Conservation (phyloP, 2,329 filamentous ascomycete species). For the Beauveria sp. region DNA sequence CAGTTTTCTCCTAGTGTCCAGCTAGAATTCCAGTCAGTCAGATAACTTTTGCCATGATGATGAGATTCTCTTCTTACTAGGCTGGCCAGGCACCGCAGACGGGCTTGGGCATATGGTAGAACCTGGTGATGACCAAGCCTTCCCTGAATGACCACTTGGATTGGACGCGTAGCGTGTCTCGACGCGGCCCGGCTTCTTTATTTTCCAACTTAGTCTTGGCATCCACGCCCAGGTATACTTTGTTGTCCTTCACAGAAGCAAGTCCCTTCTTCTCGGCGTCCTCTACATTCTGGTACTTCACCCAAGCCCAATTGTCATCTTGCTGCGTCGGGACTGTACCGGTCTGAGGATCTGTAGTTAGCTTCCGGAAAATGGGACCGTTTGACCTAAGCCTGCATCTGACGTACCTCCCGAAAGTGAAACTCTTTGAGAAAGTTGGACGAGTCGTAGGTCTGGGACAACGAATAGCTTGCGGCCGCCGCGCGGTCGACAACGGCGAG, state of each 20-base stretch:
- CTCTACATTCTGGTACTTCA: conserved; percentile 36
- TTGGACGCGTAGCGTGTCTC: conserved; percentile 50
- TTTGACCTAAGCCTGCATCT: neutral
- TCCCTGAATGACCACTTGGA: conserved; percentile 52
- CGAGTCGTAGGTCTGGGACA: conserved; percentile 15
- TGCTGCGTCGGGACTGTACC: no score
- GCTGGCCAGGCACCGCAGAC: conserved; percentile 64
- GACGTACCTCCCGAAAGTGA: conserved; percentile 25
- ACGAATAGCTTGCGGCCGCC: conserved; percentile 11
- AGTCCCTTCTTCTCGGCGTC: conserved; percentile 25
- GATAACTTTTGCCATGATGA: neutral
- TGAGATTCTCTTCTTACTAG: conserved; percentile 31
- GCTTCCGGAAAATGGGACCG: neutral
- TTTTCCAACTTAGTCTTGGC: neutral
- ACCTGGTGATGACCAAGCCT: conserved; percentile 58
- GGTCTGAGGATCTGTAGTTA: neutral
- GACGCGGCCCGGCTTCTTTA: no score
- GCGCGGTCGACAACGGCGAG: conserved; percentile 10
- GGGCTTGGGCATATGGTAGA: conserved; percentile 56
- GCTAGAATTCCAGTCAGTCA: conserved; percentile 12
- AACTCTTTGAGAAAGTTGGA: conserved; percentile 35
- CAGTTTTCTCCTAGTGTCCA: conserved; percentile 42
- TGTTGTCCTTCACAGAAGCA: conserved; percentile 19
- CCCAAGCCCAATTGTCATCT: no score
- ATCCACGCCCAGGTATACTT: conserved; percentile 28